Conservation (phyloP, 2,329 filamentous ascomycete genomes). For the Pseudogymnoascus sp. region DNA sequence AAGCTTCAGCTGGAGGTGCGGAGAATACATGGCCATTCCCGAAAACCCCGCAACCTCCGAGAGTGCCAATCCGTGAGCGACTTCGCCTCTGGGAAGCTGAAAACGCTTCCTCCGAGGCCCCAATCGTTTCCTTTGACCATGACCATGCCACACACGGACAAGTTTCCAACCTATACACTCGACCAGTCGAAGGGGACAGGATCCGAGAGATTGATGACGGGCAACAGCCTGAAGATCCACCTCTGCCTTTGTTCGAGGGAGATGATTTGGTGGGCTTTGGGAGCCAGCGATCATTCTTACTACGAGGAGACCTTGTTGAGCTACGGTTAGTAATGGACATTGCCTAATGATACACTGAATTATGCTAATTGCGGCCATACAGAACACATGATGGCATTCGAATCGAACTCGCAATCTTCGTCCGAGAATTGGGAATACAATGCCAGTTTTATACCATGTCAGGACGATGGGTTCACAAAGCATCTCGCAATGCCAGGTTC, state of each 20-base stretch:
- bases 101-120: neutral
- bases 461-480: conserved; percentile 40
- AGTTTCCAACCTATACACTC: conserved; percentile 1
- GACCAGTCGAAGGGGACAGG: neutral
- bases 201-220: neutral
- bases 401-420: conserved; percentile 40
- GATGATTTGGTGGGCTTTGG: conserved; percentile 43
- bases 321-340: conserved; percentile 19
- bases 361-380: conserved; percentile 12
- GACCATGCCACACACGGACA: neutral
- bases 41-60: neutral
- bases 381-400: conserved; percentile 16
- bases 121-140: neutral
- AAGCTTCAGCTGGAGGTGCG: neutral
- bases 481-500: conserved; percentile 32
- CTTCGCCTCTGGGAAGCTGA: conserved; percentile 1
- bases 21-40: neutral
- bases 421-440: conserved; percentile 33
- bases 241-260: conserved; percentile 31
- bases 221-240: neutral
- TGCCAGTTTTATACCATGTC: conserved; percentile 44
- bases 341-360: neutral
- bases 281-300: conserved; percentile 23
- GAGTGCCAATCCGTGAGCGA: conserved; percentile 5
- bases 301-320: conserved; percentile 30